A percentile compares a stretch with the other conserved stretches of the same genome.
These are phyloP conservation scores for slime mould (Dictyostelium discoideum) DNA, from an alignment of 78 protist species.

Conservation along the genomic window DNA sequence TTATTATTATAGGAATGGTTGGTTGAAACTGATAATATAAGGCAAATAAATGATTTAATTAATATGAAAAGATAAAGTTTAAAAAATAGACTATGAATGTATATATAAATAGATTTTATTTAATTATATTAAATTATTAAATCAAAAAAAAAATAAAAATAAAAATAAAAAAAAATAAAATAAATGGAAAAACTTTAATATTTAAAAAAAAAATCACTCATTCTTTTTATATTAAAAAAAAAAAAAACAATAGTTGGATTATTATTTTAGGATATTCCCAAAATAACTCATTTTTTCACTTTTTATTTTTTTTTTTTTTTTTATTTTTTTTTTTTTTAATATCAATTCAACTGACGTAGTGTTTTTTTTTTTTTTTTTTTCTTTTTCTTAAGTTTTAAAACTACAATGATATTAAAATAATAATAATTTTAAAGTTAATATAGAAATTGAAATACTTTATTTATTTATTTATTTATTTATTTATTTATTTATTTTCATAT, in stretches of 20 bases:
- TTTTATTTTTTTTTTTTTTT: not conserved
- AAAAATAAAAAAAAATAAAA: not conserved
- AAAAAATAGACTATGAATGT: too few relatives aligned
- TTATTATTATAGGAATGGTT: slow-evolving; percentile 46
- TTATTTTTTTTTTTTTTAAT: not conserved
- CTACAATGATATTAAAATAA: not conserved
- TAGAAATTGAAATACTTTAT: not conserved
- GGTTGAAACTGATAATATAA: slow-evolving; percentile 54
- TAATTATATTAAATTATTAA: not conserved
- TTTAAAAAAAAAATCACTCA: not conserved
- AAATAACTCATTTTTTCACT: not conserved
- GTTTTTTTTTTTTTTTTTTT: not conserved
- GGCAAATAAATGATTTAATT: slow-evolving; percentile 74
- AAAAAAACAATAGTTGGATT: not conserved
- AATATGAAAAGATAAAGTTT: slow-evolving; percentile 38
- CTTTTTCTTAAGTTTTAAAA: too few relatives aligned
- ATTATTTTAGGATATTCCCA: not conserved
- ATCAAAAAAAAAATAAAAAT: not conserved
- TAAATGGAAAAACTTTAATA: not conserved
- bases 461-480: too few relatives aligned
- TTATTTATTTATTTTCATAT: too few relatives aligned
- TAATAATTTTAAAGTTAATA: not conserved
- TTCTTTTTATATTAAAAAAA: not conserved
- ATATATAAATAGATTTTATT: too few relatives aligned
- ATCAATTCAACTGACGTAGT: not conserved